Evolutionary conservation across 2,329 filamentous ascomycete genomes (phyloP).

Genomic region (Rutstroemia sp.): DNA sequence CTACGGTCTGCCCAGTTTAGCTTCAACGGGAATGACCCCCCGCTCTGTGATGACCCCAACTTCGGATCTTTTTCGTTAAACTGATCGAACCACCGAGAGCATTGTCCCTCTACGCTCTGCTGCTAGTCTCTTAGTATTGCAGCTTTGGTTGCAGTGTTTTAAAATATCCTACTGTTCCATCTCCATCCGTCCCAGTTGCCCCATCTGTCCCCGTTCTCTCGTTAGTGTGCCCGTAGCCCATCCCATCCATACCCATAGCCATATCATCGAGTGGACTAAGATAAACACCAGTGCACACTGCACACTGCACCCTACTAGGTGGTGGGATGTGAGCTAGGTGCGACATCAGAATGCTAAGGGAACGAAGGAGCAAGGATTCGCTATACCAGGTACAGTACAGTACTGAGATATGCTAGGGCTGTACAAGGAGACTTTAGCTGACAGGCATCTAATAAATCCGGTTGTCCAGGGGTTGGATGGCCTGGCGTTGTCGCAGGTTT

Average conservation of each 20-base stretch:
- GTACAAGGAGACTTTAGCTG: conserved; percentile 21
- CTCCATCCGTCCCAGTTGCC: too few species aligned
- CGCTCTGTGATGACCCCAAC: neutral
- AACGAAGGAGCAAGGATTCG: conserved; percentile 14
- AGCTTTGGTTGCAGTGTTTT: neutral
- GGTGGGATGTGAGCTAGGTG: conserved; percentile 11
- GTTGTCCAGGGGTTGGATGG: conserved; percentile 19
- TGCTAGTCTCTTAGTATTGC: neutral
- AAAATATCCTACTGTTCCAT: neutral
- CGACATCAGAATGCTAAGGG: conserved; percentile 20
- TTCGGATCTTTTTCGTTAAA: neutral
- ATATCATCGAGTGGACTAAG: neutral
- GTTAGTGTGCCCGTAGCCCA: too few species aligned
- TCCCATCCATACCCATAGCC: too few species aligned
- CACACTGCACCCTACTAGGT: neutral
- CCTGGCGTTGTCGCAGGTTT: conserved; percentile 25
- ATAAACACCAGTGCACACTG: neutral
- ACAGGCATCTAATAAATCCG: conserved; percentile 26
- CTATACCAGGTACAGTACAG: conserved; percentile 6
- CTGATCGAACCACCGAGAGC: neutral
- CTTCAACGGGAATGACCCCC: conserved; percentile 1
- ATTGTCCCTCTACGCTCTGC: neutral
- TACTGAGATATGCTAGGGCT: conserved; percentile 22
- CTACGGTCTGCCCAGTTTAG: too few species aligned
- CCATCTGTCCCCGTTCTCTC: too few species aligned